Evolutionary conservation across 768 basidiomycete genomes (phyloP), one percentile per base, ranked within the genome.

Genomic region (Gloeopeniophorella convolvens): DNA sequence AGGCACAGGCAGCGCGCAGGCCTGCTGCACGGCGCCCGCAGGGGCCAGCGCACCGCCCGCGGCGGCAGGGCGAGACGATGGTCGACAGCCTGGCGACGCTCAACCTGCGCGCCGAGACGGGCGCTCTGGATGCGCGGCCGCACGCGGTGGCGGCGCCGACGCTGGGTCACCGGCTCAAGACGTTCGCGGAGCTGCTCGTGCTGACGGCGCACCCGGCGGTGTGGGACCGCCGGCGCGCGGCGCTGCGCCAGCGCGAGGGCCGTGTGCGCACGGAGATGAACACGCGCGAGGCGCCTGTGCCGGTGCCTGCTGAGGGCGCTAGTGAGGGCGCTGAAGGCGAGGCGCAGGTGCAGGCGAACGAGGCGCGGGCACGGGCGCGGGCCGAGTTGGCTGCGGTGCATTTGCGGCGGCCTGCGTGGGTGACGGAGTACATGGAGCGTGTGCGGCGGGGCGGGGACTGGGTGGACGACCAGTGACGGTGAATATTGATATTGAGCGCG

Each of bases 191-290:
- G 18, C 15, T 58, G 35, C 28, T 58, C 21, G 11, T 52, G 45
- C 28, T 57, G 26, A 58, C 57, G 26, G 44, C 52, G 26, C 50
- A 56, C 42, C 57, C 57, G 6, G 57, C 57, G 1, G n/a, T 56
- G 20, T 58, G 57, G 57, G 50, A 58, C 10, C 57, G 57, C 6
- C 57, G 57, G 12, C 57, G 57, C n/a, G 31, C 50, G 5, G 45
- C 42, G 3, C 43, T 58, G 33, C 40, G 50, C 34, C 55, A 47
- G 23, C 55, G 57, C 15, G 57, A 58, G 27, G 57, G 57, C n/a
- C 37, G 45, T 3, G 30, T 58, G 3, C 50, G 57, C 33, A 49
- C 47, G 20, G 57, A 58, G 47, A 36, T 47, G 27, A 42, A 48
- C 13, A 42, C 36, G 2, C 48, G 50, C 15, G 33, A 42, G 6